phyloP scores from a whole-genome alignment of 2,329 filamentous ascomycete species.

The Stemphylium vesicarium region DNA sequence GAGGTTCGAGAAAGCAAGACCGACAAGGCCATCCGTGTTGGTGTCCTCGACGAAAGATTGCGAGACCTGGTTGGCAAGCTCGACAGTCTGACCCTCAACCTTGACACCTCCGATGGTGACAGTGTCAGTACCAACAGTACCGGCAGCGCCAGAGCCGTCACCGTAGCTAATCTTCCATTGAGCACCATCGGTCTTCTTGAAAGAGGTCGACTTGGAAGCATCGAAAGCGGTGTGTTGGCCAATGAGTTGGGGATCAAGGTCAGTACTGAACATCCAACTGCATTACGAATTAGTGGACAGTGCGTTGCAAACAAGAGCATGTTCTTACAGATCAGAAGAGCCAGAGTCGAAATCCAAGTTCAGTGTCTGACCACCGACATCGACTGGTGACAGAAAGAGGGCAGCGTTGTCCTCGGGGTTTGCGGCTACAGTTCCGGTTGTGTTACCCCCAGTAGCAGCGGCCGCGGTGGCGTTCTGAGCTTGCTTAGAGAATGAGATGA shows the following conservation, averaged over 20 bases:
- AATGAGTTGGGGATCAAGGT: constrained; percentile 56
- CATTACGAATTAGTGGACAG: constrained; percentile 14
- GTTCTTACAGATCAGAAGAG: constrained; percentile 69
- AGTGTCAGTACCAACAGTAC: constrained; percentile 70
- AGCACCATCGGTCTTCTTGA: constrained; percentile 55
- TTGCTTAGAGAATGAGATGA: constrained; percentile 49
- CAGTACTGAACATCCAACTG: constrained; percentile 73
- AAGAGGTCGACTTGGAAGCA: constrained; percentile 59
- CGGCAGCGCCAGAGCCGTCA: constrained; percentile 68
- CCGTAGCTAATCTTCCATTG: constrained; percentile 72
- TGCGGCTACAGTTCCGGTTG: constrained; percentile 66
- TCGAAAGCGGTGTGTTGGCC: constrained; percentile 63
- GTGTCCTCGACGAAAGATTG: constrained; percentile 64
- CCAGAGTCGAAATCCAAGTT: constrained; percentile 79
- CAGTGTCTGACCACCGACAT: constrained; percentile 71
- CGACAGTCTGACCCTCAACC: constrained; percentile 68
- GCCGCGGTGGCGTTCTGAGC: constrained; percentile 31
- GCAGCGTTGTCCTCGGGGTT: constrained; percentile 69
- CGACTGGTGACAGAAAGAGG: constrained; percentile 73
- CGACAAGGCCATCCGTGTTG: constrained; percentile 72
- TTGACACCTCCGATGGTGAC: constrained; percentile 71
- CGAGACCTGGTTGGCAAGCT: constrained; percentile 67
- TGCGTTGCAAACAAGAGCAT: neutral
- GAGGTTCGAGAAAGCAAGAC: constrained; percentile 69
- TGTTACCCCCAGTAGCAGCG: constrained; percentile 33